Evolutionary conservation across 306 rosid species (phyloP), one percentile per base, ranked within the genome.

Genomic region (Quercus bicolor): DNA sequence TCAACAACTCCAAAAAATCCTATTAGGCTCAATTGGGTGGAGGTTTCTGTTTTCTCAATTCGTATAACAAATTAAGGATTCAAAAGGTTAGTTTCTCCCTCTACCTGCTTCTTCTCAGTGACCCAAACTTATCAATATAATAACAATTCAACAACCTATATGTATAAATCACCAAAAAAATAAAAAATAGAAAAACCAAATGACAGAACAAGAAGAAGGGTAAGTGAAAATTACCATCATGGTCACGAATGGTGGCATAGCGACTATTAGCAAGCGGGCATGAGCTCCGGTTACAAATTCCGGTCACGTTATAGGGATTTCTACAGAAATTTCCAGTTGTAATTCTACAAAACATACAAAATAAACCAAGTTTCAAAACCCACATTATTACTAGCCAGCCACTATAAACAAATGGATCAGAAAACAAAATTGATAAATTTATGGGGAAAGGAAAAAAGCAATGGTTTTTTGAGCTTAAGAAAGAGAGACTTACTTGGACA

Each of bases 251-350:
- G 72, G 98, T 95, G 68, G 97, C 93, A 72, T 92, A 95, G 69
- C 98, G 97, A 91, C 97, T 92, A 77, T 93, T 93, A 80, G 98
- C 98, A 33, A 93, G 82, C 59, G 98, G 98, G 68, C 97, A 93
- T 3, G 98, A 95, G 78, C 98, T 95, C 64, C 97, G 94, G 73
- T 95, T 95, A 33, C 98, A 95, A 68, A 91, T 70, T 73, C 98
- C 98, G 15, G 98, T 94, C 10, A 89, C 87, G 51, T 92, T 94
- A 70, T 94, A 94, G 4, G 92, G 96, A 80, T 95, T 95, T 86
- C 97, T 82, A 78, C 98, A 95, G 83, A 92, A 92, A 56, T 65
- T 95, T 52, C 90, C 97, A 31, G 97, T 91, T 19, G 79, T 2
- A 55, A 94, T 91, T 80, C 97, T 94, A 70, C 82, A n/a, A 70